Percentiles rank a stretch among this genome's conserved stretches.
phyloP scores from a whole-genome alignment of 2,329 filamentous ascomycete genomes.

The Malbranchea zuffiana region DNA sequence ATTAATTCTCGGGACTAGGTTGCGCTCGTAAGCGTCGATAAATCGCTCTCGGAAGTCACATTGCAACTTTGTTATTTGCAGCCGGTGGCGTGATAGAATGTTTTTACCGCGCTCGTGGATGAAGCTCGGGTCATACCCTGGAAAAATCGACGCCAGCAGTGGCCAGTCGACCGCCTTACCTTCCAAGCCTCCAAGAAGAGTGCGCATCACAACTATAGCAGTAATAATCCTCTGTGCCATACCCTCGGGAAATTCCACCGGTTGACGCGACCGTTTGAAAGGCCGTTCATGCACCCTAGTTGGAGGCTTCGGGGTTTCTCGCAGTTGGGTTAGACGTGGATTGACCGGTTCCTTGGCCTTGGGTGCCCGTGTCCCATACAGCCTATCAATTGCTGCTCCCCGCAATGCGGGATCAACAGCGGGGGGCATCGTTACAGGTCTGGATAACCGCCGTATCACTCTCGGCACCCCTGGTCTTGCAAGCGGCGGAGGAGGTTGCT shows the following conservation, averaged over 20 bases:
- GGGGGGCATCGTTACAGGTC: not conserved
- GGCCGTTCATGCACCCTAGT: slow-evolving; percentile 3
- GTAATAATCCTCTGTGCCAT: slow-evolving; percentile 28
- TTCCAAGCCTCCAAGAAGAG: slow-evolving; percentile 36
- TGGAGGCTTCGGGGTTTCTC: not conserved
- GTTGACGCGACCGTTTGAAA: slow-evolving; percentile 2
- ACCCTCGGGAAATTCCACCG: slow-evolving; percentile 7
- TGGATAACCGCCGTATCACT: slow-evolving; percentile 14
- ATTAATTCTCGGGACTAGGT: slow-evolving; percentile 35
- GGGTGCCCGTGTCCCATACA: no score
- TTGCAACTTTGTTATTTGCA: slow-evolving; percentile 36
- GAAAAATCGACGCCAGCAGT: slow-evolving; percentile 34
- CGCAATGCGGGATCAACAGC: not conserved
- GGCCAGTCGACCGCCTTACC: slow-evolving; percentile 36
- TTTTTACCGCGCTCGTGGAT: slow-evolving; percentile 31
- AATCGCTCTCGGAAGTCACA: slow-evolving; percentile 38
- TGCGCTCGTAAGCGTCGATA: slow-evolving; percentile 35
- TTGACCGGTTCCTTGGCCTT: slow-evolving; percentile 2
- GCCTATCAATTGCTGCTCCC: not conserved
- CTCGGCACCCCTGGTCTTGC: slow-evolving; percentile 8
- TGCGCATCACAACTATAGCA: slow-evolving; percentile 36
- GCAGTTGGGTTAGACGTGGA: slow-evolving; percentile 10
- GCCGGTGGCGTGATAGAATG: slow-evolving; percentile 28
- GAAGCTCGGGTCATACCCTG: slow-evolving; percentile 28
- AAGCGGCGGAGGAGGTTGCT: slow-evolving; percentile 13